Base-by-base conservation (phyloP, 108 stramenopile species). In the Aurantiochytrium sp. region DNA sequence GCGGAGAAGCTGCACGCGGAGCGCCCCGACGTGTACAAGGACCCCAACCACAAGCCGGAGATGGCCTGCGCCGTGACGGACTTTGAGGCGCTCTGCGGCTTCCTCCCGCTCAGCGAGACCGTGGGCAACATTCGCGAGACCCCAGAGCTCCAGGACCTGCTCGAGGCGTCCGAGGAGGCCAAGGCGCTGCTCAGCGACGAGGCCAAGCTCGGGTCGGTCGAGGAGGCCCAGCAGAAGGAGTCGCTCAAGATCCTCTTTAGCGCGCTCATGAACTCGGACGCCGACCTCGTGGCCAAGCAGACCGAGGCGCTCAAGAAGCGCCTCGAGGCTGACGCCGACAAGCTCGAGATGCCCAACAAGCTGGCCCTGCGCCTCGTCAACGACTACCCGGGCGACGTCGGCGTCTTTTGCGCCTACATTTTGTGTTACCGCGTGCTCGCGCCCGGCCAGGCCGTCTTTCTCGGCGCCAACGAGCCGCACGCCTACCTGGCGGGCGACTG, bases 11-110 rank as follows among this genome's bases (percentile, higher is more conserved):
- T 99, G 31, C 94, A 98, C 86, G 86, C 88, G 27, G 92, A 93
- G 17, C 88, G 94, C 59, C 99, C 99, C 30, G 68, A 93, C 19
- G 88, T 93, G 12, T 99, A 99, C 91, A 95, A 95, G 55, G 98
- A 98, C 88, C 90, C 94, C 52, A 98, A 98, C 91, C 99, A 99
- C 94, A 99, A 99, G 89, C 99, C 99, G 0, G 99, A 99, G 92
- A 96, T 99, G 96, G 98, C 97, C 65, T 96, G 98, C 85, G 97
- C 98, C 3, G 87, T 99, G 54, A 97, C 96, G n/a, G 91, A 91
- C 69, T 97, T 99, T 85, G 96, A 97, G 89, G 97, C 95, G 59
- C 95, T 98, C 95, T 96, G 95, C 90, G 97, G 97, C n/a, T 98
- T 98, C 88, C 96, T 97, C 52, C 92, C 91, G 8, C 55, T 96